A percentile compares a stretch with the other conserved stretches of the same genome.
phyloP scores from a whole-genome alignment of 441 rosid genomes.

The Populus hybrid region DNA sequence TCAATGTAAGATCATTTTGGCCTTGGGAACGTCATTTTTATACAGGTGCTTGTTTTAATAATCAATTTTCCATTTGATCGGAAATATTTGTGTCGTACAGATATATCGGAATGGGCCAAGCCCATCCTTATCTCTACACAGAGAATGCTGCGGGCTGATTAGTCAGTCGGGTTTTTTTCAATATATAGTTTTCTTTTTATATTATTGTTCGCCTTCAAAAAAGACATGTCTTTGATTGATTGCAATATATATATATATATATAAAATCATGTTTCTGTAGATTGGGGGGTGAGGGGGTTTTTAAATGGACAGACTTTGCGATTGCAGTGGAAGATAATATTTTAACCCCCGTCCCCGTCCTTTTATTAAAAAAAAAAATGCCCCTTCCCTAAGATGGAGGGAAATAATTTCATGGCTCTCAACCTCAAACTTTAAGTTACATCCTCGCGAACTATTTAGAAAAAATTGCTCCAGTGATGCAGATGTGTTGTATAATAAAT shows the following conservation, averaged over 20 bases:
- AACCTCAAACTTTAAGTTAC: too few relatives aligned
- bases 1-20: too few relatives aligned
- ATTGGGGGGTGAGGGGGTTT: too few relatives aligned
- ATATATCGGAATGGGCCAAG: neutral
- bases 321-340: neutral
- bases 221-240: too few relatives aligned
- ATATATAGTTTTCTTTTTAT: too few relatives aligned
- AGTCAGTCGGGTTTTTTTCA: neutral
- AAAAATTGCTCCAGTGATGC: neutral
- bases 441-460: neutral
- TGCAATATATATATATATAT: too few relatives aligned
- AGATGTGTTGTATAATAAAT: neutral
- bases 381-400: neutral
- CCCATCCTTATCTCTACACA: neutral
- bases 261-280: too few relatives aligned
- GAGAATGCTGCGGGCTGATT: neutral
- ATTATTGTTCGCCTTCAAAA: neutral
- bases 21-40: too few relatives aligned
- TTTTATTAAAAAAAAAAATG: neutral
- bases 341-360: neutral
- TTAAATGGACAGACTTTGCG: neutral
- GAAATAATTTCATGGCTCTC: neutral
- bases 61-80: too few relatives aligned
- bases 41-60: too few relatives aligned
- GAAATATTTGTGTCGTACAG: neutral